phyloP scores from a whole-genome alignment of 139 green algal species.

The Chlamydomonas sp. region DNA sequence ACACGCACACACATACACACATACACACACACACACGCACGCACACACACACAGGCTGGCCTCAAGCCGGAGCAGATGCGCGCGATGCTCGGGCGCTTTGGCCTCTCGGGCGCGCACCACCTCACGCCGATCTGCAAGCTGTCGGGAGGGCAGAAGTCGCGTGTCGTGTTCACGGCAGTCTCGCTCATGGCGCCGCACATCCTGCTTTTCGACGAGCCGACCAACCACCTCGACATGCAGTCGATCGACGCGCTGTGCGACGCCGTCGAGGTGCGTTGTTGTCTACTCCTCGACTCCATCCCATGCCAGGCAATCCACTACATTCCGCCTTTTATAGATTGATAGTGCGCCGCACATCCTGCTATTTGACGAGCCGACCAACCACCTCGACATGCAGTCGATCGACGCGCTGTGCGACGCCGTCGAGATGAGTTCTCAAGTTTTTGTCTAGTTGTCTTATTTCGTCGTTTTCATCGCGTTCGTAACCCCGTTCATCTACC shows the following conservation, averaged over 20 bases:
- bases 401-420: slow-evolving; percentile 96
- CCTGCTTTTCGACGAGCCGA: slow-evolving; percentile 86
- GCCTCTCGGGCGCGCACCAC: slow-evolving; percentile 91
- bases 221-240: slow-evolving; percentile 99
- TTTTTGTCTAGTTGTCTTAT: neutral
- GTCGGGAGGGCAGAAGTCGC: slow-evolving; percentile 88
- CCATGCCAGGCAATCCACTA: neutral
- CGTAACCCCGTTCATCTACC: too few relatives aligned
- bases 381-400: slow-evolving; percentile 68
- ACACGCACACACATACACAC: too few relatives aligned
- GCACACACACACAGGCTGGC: neutral
- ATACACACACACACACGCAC: too few relatives aligned
- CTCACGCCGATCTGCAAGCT: slow-evolving; percentile 93
- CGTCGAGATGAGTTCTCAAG: slow-evolving; percentile 51
- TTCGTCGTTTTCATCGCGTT: neutral
- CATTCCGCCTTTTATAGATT: neutral
- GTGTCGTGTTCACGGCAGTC: slow-evolving; percentile 96
- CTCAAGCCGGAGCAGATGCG: slow-evolving; percentile 89
- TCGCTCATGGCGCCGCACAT: slow-evolving; percentile 85
- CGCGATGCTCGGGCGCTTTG: slow-evolving; percentile 88
- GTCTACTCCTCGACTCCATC: too few relatives aligned
- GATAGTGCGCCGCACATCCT: neutral
- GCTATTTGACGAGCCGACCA: neutral
- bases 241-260: slow-evolving; percentile 95
- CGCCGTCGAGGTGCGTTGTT: slow-evolving; percentile 86